phyloP scores from a whole-genome alignment of 2,329 filamentous ascomycete genomes.

The Knoxdaviesia capensis region DNA sequence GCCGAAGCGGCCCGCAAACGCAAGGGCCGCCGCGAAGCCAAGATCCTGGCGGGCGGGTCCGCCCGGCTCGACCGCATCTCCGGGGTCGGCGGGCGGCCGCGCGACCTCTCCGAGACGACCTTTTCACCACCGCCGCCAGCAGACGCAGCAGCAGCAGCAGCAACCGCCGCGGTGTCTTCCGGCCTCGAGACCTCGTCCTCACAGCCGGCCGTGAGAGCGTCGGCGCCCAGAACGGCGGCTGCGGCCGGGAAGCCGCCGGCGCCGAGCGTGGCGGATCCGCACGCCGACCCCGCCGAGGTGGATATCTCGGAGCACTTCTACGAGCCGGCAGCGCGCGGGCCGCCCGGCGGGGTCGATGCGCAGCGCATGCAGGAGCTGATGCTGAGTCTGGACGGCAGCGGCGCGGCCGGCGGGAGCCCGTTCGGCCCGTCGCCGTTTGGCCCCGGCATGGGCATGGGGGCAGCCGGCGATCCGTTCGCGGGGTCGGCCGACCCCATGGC shows the following conservation, averaged over 20 bases:
- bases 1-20: constrained; percentile 51
- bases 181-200: background rate
- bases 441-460: constrained; percentile 6
- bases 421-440: constrained; percentile 8
- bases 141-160: background rate
- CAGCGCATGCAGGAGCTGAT: constrained; percentile 47
- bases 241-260: too few relatives aligned
- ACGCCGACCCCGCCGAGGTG: constrained; percentile 51
- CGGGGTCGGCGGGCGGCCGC: constrained; percentile 14
- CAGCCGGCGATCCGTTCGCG: constrained; percentile 5
- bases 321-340: constrained; percentile 19
- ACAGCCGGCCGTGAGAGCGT: too few relatives aligned
- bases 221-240: too few relatives aligned
- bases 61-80: constrained; percentile 58
- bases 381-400: constrained; percentile 29
- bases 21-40: constrained; percentile 62
- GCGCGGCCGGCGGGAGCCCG: constrained; percentile 7
- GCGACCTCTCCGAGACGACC: background rate
- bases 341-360: constrained; percentile 20
- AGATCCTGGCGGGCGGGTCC: constrained; percentile 52
- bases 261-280: constrained; percentile 6
- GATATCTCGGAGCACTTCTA: constrained; percentile 64
- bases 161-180: background rate
- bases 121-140: background rate
- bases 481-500: constrained; percentile 18